phyloP scores from a whole-genome alignment of 345 rosid species.

The Rhodamnia argentea region DNA sequence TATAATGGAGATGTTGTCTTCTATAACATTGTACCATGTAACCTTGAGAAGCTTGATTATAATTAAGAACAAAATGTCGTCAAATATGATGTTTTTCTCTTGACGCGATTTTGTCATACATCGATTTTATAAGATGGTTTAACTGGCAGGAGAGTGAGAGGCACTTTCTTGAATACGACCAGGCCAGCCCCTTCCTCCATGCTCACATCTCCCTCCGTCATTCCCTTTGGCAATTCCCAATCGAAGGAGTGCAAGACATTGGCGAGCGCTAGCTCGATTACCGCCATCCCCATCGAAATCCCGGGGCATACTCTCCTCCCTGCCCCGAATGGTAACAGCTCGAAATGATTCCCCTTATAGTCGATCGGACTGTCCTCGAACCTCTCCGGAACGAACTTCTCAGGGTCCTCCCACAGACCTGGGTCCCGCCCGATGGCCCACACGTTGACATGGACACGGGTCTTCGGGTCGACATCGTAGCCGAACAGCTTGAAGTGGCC shows the following conservation, averaged over 20 bases:
- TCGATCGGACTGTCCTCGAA: slow-evolving; percentile 20
- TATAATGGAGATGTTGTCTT: not conserved
- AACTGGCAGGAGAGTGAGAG: slow-evolving; percentile 16
- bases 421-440: slow-evolving; percentile 29
- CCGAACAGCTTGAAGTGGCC: slow-evolving; percentile 23
- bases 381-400: slow-evolving; percentile 37
- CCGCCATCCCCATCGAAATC: slow-evolving; percentile 12
- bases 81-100: not conserved
- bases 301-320: slow-evolving; percentile 34
- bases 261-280: slow-evolving; percentile 25
- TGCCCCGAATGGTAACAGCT: slow-evolving; percentile 28
- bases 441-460: slow-evolving; percentile 21
- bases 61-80: not conserved
- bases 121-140: not conserved
- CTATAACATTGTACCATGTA: not conserved
- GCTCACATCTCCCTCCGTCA: slow-evolving; percentile 12
- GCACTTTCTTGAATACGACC: slow-evolving; percentile 10
- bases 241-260: slow-evolving; percentile 27
- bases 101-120: not conserved
- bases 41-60: not conserved
- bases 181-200: slow-evolving; percentile 33
- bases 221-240: slow-evolving; percentile 28
- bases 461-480: slow-evolving; percentile 20
- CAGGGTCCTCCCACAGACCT: slow-evolving; percentile 25
- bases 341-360: slow-evolving; percentile 26